phyloP scores from a whole-genome alignment of 495 filamentous ascomycete species.

The Pyrenula aspistea region DNA sequence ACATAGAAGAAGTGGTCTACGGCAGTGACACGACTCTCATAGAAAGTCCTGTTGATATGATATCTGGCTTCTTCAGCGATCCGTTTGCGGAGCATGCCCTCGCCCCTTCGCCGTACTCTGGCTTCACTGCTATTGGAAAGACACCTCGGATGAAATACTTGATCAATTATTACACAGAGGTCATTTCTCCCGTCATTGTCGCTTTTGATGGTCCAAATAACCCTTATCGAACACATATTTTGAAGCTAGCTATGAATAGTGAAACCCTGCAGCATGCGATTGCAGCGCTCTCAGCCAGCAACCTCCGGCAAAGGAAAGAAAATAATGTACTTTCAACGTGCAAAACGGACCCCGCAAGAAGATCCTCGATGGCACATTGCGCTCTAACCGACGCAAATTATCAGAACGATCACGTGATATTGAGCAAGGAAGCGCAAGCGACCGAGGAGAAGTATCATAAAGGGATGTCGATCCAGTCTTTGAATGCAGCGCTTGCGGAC shows the following conservation, averaged over 20 bases:
- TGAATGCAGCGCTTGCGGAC: conserved; percentile 75
- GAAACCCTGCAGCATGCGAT: conserved; percentile 83
- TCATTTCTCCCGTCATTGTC: conserved; percentile 82
- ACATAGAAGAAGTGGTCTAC: background rate
- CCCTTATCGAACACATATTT: conserved; percentile 75
- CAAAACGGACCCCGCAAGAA: conserved; percentile 29
- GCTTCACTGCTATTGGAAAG: conserved; percentile 30
- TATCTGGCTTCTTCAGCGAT: background rate
- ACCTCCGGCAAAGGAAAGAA: conserved; percentile 45
- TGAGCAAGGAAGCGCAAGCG: conserved; percentile 21
- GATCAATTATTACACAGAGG: conserved; percentile 61
- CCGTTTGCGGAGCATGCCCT: background rate
- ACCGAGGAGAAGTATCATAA: conserved; percentile 79
- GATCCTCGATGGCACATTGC: conserved; percentile 38
- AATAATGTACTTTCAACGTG: conserved; percentile 29
- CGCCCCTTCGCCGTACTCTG: conserved; percentile 21
- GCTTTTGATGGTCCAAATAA: conserved; percentile 78
- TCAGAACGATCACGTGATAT: conserved; percentile 24
- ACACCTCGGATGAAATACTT: conserved; percentile 47
- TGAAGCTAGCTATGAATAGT: conserved; percentile 66
- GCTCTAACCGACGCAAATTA: conserved; percentile 28
- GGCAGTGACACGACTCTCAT: background rate
- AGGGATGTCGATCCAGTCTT: conserved; percentile 62
- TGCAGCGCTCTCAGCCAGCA: conserved; percentile 78
- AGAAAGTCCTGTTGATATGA: background rate